Evolutionary conservation across 257 asterid species (phyloP), one percentile per base, ranked within the genome.

Genomic region (Petunia axillaris): DNA sequence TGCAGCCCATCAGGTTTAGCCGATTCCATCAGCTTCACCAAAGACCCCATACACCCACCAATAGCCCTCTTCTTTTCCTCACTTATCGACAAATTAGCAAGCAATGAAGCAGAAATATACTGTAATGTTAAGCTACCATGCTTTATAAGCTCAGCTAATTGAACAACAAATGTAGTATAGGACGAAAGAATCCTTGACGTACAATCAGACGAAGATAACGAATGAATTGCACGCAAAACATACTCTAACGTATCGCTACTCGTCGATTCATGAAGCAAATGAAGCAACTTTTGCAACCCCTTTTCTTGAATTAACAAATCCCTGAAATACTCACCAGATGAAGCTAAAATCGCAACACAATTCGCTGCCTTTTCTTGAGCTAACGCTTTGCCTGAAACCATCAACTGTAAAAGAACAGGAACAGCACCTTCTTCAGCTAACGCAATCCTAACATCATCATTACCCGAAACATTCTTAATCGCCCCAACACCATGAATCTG

Each of bases 1-100:
- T 92, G 97, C 88, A 95, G 84, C 46, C 99, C 98, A 37, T 92
- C 94, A 0, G 98, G 99, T 90, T 95, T 95, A 58, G 88, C 83
- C 2, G 89, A 91, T 83, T 92, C 97, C 99, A 95, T 93, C 74
- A 95, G 82, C 87, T 93, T 95, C 87, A 92, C 87, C 85, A 95
- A 85, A 68, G 91, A 87, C 58, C 90, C 84, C 92, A 95, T 91
- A 85, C 97, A 93, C 4, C 94, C 93, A 78, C 84, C 77, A 39
- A 92, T 83, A 6, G 89, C 94, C 83, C 91, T 85, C 94, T 92
- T 95, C 68, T 90, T 88, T 48, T 87, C 93, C 81, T 92, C 98
- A 52, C 91, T 85, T 5, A 92, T 84, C 0, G 97, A 85, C 54
- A 93, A 81, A 73, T 90, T 92, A 11, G 97, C 93, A 1, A 95